Evolutionary conservation across 192 early-diverging fungal genomes (phyloP).

Genomic region (Coemansia sp.): DNA sequence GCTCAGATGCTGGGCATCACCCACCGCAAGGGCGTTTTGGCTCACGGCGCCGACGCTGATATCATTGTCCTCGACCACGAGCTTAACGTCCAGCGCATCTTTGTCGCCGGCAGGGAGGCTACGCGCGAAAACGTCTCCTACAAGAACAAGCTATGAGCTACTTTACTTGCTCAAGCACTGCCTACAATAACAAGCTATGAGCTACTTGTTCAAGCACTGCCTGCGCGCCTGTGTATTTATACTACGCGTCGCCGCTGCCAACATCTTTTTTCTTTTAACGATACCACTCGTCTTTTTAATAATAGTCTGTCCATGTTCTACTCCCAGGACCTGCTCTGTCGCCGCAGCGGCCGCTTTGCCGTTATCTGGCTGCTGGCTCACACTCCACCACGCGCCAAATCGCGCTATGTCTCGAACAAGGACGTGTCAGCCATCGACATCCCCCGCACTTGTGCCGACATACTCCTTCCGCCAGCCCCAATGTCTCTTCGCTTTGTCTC

Average conservation of each 20-base stretch:
- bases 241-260: background rate
- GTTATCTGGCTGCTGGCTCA: constrained; percentile 40
- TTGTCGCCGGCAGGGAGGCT: constrained; percentile 65
- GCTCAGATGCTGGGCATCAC: constrained; percentile 73
- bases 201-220: constrained; percentile 4
- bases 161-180: constrained; percentile 6
- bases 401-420: constrained; percentile 18
- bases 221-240: background rate
- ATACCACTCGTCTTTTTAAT: background rate
- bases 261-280: background rate
- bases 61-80: constrained; percentile 68
- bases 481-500: constrained; percentile 40
- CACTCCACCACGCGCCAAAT: constrained; percentile 7
- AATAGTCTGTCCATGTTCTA: constrained; percentile 31
- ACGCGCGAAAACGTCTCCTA: constrained; percentile 35
- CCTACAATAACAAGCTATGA: constrained; percentile 30
- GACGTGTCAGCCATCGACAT: constrained; percentile 37
- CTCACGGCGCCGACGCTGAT: constrained; percentile 74
- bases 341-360: constrained; percentile 32
- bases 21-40: constrained; percentile 69
- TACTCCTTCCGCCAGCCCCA: constrained; percentile 16
- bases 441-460: constrained; percentile 25
- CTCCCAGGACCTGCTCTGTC: constrained; percentile 42
- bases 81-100: constrained; percentile 65
- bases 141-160: constrained; percentile 23